Evolutionary conservation across 2,329 filamentous ascomycete genomes (phyloP), one percentile per base, ranked within the genome.

Genomic region (Davidsoniella virescens): DNA sequence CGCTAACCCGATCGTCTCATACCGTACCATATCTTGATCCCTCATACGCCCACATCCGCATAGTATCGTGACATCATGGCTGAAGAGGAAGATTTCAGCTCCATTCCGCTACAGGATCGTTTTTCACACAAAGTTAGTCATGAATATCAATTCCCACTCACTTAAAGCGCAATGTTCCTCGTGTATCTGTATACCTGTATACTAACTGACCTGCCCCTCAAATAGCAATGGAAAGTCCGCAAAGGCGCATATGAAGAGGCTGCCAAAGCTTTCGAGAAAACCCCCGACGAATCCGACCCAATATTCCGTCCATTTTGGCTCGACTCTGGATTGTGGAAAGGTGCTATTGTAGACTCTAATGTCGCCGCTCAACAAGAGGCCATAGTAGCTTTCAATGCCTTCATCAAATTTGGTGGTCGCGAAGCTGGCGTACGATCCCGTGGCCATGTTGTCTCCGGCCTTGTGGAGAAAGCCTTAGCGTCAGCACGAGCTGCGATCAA

Each of bases 311-410:
- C 90, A 1, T 98, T 96, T 60, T 67, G 92, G 54, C 79, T 84
- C 62, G 92, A 98, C 57, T 73, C 87, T 1, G 70, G 79, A 55
- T 64, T 98, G 54, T 95, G 87, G 90, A 96, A 96, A 64, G 82
- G 80, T 36, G 92, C 88, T 1, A 90, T 92, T 5, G 80, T 81
- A 58, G 92, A 98, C 65, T 92, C 88, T 50, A 98, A 98, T 60
- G 92, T 98, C 52, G 92, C 90, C 16, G 92, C 93, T 33, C 92
- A 98, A 64, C 83, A 93, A 66, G 93, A 98, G 58, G 92, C 85
- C 54, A 77, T 98, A 44, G 80, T 76, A 44, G 84, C 90, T 37
- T 76, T 94, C 59, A 94, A 87, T 65, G 81, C 87, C 1, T 98
- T 96, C 63, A 73, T 98, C 52, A 90, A 96, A 61, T 94, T 84